Base-by-base conservation (phyloP, 2,329 filamentous ascomycete species). In the Aspergillus aculeatus region DNA sequence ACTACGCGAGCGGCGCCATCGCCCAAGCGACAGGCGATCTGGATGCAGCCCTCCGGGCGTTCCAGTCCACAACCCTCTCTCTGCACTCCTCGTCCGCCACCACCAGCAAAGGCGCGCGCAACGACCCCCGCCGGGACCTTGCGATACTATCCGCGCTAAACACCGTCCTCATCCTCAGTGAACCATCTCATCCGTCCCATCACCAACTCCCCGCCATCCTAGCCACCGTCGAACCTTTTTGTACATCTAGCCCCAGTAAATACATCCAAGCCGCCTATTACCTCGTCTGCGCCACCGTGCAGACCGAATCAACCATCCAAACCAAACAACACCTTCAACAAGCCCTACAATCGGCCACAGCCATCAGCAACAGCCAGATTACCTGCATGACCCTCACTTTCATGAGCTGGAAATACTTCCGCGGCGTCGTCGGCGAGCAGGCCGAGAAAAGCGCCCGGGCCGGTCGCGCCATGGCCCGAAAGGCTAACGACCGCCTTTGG, bases 391-490 rank as follows among this genome's bases (percentile, higher is more conserved):
- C 89, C 5, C 84, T 97, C 60, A 92, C 88, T 66, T 88, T 95
- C 64, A 96, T 97, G 89, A 89, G 90, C 55, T 87, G 84, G 69
- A 85, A 87, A 54, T 89, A 96, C 69, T 97, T 93, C 74, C 88
- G 89, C 50, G 89, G 89, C 60, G 89, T 93, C 14, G 86, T 96
- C 4, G 92, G 92, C 53, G 89, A 90, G 60, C 90, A 93, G 73
- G 89, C 89, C 0, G 82, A 91, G 60, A 92, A 92, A 77, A 90
- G 89, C 69, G 88, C 89, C 4, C 83, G 84, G 64, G 89, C 90
- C 0, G 89, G 87, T 24, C 83, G 84, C 24, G 83, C 83, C 47
- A 88, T 90, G 77, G 88, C 89, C 5, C 83, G 84, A 64, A 85
- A 85, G 71, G 89, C 87, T 66, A 87, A 88, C 23, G 90, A 91